Percentiles rank a stretch among this genome's conserved stretches.
Conservation (phyloP, 371 early-diverging fungal genomes). For the Batkoa obscura region DNA sequence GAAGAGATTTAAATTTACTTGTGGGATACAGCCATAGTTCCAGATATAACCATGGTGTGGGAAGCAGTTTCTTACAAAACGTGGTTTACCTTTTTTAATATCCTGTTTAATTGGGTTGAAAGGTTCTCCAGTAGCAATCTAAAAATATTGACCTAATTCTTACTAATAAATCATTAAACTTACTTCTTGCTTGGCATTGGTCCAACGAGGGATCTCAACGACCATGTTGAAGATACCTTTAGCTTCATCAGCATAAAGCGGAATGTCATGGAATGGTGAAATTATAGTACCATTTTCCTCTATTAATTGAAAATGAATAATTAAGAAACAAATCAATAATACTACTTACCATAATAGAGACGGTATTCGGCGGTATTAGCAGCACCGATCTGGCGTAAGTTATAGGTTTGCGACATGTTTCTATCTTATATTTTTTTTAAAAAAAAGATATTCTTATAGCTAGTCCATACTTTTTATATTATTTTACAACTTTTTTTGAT, state of each 20-base stretch:
- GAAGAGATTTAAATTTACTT: conserved; percentile 20
- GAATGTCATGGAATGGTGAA: conserved; percentile 99
- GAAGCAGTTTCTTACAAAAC: conserved; percentile 98
- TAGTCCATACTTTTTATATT: too few species aligned
- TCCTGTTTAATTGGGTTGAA: conserved; percentile 99
- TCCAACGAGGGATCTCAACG: conserved; percentile 98
- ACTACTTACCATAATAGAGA: conserved; percentile 55
- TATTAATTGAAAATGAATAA: conserved; percentile 7
- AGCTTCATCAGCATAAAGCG: conserved; percentile 60
- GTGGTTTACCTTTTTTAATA: conserved; percentile 93
- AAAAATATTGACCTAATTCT: background rate
- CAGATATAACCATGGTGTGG: conserved; percentile 99
- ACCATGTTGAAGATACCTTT: conserved; percentile 88
- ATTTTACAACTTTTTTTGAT: too few species aligned
- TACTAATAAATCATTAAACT: background rate
- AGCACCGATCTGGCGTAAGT: conserved; percentile 49
- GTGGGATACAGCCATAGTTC: conserved; percentile 99
- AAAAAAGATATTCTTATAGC: too few species aligned
- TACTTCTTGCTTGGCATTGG: conserved; percentile 98
- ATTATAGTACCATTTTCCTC: conserved; percentile 49
- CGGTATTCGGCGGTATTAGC: conserved; percentile 75
- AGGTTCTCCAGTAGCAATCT: conserved; percentile 78
- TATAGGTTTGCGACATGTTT: background rate
- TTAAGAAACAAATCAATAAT: background rate
- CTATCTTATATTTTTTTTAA: too few species aligned